These are phyloP conservation scores for Diospyros lotus DNA, from an alignment of 148 eudicot species.

Conservation along the genomic window DNA sequence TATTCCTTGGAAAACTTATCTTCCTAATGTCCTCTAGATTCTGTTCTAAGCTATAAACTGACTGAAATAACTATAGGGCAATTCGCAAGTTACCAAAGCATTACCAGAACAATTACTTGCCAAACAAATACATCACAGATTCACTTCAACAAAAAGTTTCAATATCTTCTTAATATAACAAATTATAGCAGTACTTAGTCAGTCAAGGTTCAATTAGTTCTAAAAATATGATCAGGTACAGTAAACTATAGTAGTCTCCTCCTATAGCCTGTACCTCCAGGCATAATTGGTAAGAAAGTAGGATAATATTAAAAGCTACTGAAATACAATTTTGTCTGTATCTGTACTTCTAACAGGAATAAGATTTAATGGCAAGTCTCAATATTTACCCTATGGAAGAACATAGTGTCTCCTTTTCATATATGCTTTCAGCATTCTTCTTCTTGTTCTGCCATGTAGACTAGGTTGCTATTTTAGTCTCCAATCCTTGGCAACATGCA, in stretches of 20 bases:
- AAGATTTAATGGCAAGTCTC: not conserved
- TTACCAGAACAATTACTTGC: not conserved
- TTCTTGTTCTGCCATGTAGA: not conserved
- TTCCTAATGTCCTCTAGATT: not conserved
- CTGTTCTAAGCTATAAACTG: not conserved
- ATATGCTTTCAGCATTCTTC: not conserved
- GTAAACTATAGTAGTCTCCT: not conserved
- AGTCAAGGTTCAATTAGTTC: not conserved
- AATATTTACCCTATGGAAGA: not conserved
- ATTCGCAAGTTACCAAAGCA: not conserved
- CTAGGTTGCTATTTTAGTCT: too few species aligned
- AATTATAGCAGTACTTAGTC: not conserved
- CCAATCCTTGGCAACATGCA: too few species aligned
- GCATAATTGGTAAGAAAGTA: not conserved
- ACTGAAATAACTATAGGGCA: not conserved
- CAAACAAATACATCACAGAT: not conserved
- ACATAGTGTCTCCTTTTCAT: not conserved
- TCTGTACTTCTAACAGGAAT: not conserved
- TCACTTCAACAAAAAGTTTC: not conserved
- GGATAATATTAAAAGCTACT: not conserved
- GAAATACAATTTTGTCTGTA: not conserved
- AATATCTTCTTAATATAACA: not conserved
- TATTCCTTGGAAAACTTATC: too few species aligned
- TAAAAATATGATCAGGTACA: not conserved
- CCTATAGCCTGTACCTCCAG: not conserved